Evolutionary conservation across 2,329 filamentous ascomycete genomes (phyloP).

Genomic region (Talaromyces islandicus): DNA sequence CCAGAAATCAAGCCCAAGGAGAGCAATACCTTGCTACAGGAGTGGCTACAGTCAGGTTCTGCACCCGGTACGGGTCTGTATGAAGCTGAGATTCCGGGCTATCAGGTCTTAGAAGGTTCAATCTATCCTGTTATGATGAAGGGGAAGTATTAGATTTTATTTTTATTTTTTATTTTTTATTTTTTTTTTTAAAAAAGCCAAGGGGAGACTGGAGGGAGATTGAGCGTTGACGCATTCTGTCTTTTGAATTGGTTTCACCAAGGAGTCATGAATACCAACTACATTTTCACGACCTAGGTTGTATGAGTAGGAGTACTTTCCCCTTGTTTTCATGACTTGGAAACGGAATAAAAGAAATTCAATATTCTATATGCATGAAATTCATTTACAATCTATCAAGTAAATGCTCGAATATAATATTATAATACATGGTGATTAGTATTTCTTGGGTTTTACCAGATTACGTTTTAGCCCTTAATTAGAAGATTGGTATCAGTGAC

Average conservation of each 20-base stretch:
- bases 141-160: constrained; percentile 8
- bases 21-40: constrained; percentile 75
- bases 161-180: neutral
- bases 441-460: neutral
- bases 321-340: no score
- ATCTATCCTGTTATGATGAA: constrained; percentile 46
- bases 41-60: constrained; percentile 63
- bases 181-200: neutral
- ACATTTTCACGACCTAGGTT: neutral
- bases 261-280: neutral
- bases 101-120: constrained; percentile 50
- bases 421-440: neutral
- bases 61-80: constrained; percentile 47
- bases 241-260: neutral
- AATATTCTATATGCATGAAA: neutral
- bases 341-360: neutral
- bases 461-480: neutral
- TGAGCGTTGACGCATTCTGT: neutral
- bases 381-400: neutral
- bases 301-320: neutral
- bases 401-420: neutral
- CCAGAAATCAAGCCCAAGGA: constrained; percentile 80
- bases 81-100: constrained; percentile 50
- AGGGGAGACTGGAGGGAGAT: neutral
- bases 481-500: neutral